phyloP scores from a whole-genome alignment of 352 stramenopile genomes.

The Phytophthora podocarpi region DNA sequence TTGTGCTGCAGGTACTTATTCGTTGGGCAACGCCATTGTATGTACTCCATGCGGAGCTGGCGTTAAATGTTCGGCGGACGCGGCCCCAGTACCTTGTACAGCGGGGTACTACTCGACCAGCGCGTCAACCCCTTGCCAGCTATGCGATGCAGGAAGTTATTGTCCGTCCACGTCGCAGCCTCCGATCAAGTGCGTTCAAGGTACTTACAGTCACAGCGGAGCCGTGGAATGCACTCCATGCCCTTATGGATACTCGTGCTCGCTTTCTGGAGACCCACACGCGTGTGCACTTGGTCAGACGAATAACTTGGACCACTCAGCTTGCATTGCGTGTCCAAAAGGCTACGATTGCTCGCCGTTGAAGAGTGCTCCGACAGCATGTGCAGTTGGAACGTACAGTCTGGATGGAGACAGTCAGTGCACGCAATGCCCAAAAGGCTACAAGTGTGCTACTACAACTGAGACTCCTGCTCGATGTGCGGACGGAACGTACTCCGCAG shows the following conservation, averaged over 20 bases:
- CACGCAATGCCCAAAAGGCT: conserved; percentile 52
- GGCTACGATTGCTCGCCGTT: conserved; percentile 48
- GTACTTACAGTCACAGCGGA: conserved; percentile 45
- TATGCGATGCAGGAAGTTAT: conserved; percentile 44
- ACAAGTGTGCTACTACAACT: conserved; percentile 43
- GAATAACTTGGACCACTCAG: conserved; percentile 50
- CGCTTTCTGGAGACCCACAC: conserved; percentile 20
- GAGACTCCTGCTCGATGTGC: conserved; percentile 40
- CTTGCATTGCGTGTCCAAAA: conserved; percentile 49
- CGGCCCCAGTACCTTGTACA: conserved; percentile 29
- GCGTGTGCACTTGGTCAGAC: conserved; percentile 48
- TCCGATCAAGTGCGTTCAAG: conserved; percentile 38
- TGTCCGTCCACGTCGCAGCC: conserved; percentile 35
- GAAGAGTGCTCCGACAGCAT: conserved; percentile 16
- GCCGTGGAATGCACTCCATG: conserved; percentile 50
- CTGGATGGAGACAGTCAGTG: conserved; percentile 50
- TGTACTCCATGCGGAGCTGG: conserved; percentile 59
- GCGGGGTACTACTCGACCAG: conserved; percentile 39
- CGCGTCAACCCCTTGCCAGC: conserved; percentile 20
- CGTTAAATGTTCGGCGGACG: conserved; percentile 41
- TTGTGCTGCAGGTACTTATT: conserved; percentile 51
- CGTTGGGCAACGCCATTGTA: conserved; percentile 32
- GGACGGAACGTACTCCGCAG: conserved; percentile 36
- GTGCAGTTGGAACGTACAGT: conserved; percentile 44
- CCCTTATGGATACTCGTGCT: conserved; percentile 53